Evolutionary conservation across 345 rosid species (phyloP).

Genomic region (Syzygium jambos): DNA sequence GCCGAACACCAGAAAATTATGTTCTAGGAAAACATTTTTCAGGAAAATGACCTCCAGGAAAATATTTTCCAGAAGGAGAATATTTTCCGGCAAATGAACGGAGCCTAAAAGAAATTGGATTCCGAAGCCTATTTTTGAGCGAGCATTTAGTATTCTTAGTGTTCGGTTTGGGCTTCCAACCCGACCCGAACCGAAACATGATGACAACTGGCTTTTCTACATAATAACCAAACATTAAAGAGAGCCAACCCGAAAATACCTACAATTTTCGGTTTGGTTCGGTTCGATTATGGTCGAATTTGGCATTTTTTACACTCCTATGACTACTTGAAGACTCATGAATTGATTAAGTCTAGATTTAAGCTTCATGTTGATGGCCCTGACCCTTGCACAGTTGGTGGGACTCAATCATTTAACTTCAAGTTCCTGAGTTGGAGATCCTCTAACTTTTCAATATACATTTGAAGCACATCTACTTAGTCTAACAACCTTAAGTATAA

Average conservation of each 20-base stretch:
- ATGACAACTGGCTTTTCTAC: fast-evolving
- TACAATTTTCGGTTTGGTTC: not conserved
- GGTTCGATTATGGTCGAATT: not conserved
- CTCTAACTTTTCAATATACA: no score
- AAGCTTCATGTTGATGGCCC: not conserved
- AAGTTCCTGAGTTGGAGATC: not conserved
- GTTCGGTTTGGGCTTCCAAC: no score
- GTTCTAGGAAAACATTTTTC: no score
- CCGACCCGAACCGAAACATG: no score
- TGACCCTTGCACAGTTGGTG: fast-evolving
- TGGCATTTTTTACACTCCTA: not conserved
- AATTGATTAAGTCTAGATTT: not conserved
- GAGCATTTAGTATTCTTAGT: no score
- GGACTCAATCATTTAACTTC: not conserved
- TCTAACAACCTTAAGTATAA: no score
- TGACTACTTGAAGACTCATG: not conserved
- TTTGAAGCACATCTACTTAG: not conserved
- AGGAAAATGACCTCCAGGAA: no score
- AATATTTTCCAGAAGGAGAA: no score
- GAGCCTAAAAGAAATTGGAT: no score
- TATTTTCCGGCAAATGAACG: no score
- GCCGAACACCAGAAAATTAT: no score
- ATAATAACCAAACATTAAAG: not conserved
- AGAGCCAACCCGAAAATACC: fast-evolving
- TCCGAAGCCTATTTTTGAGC: no score